phyloP scores from a whole-genome alignment of 441 rosid genomes.

The Gossypium gossypioides region DNA sequence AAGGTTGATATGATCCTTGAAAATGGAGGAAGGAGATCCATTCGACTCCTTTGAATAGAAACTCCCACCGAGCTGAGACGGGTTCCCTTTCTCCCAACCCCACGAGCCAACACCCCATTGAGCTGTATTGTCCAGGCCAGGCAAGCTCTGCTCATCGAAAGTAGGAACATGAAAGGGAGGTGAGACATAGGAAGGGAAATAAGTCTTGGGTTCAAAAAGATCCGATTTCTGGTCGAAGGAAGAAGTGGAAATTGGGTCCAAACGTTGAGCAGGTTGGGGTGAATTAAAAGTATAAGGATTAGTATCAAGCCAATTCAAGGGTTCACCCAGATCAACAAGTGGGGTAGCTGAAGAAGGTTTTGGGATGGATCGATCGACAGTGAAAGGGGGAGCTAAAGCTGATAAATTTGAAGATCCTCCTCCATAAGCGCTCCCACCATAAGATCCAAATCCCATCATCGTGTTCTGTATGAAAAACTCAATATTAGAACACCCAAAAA shows the following conservation, averaged over 20 bases:
- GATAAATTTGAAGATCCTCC: constrained; percentile 50
- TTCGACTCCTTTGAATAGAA: constrained; percentile 23
- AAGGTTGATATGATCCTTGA: constrained; percentile 21
- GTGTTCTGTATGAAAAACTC: neutral
- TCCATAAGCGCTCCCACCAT: constrained; percentile 18
- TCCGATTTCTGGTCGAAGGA: constrained; percentile 16
- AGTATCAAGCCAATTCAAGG: constrained; percentile 11
- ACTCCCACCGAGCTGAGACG: constrained; percentile 20
- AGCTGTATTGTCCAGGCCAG: constrained; percentile 17
- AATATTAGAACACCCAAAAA: neutral
- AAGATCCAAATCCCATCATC: constrained; percentile 37
- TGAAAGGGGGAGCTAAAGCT: constrained; percentile 53
- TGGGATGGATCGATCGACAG: constrained; percentile 31
- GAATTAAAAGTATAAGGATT: constrained; percentile 9
- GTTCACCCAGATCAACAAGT: constrained; percentile 32
- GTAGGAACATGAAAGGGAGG: constrained; percentile 20
- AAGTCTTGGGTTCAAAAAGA: constrained; percentile 27
- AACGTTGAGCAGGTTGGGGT: constrained; percentile 13
- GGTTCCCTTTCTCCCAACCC: constrained; percentile 26
- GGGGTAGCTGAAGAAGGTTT: constrained; percentile 22
- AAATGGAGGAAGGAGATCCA: constrained; percentile 17
- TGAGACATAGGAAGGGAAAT: constrained; percentile 29
- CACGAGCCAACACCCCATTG: constrained; percentile 24
- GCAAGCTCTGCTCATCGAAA: constrained; percentile 21
- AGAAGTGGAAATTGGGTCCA: constrained; percentile 18